A percentile compares a stretch with the other conserved stretches of the same genome.
These are phyloP conservation scores for Citrus inodora DNA, from an alignment of 345 rosid species.

Conservation along the genomic window DNA sequence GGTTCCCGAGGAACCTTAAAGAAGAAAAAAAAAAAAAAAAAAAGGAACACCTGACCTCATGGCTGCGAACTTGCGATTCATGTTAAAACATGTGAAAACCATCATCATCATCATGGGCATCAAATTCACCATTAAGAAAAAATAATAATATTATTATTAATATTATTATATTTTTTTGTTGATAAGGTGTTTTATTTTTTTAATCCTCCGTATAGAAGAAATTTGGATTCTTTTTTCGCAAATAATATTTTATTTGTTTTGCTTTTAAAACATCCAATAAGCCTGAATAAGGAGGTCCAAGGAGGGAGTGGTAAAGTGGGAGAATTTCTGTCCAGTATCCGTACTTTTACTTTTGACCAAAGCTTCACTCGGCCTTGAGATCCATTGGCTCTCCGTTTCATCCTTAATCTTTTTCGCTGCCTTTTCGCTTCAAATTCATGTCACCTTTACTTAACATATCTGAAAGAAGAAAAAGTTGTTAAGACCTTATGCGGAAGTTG, in stretches of 20 bases:
- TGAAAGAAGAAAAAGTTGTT: slow-evolving; percentile 8
- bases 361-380: slow-evolving; percentile 17
- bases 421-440: slow-evolving; percentile 1
- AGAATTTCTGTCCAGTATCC: background rate
- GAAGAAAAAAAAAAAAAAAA: no score
- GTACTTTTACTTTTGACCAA: slow-evolving; percentile 6
- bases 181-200: background rate
- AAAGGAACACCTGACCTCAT: background rate
- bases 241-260: no score
- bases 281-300: background rate
- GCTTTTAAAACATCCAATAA: no score
- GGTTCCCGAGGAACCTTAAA: background rate
- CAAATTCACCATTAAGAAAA: background rate
- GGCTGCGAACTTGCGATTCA: slow-evolving; percentile 9
- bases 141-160: no score
- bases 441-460: slow-evolving; percentile 7
- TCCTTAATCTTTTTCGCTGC: background rate
- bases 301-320: background rate
- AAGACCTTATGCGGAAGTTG: background rate
- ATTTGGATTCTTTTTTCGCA: no score
- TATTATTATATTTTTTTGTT: no score
- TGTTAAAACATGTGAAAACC: slow-evolving; percentile 24
- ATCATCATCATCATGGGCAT: slow-evolving; percentile 14
- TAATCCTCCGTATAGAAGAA: no score
- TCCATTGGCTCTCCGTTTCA: background rate